Conservation (phyloP, 2,329 filamentous ascomycete genomes). For the Penicillium sp. region DNA sequence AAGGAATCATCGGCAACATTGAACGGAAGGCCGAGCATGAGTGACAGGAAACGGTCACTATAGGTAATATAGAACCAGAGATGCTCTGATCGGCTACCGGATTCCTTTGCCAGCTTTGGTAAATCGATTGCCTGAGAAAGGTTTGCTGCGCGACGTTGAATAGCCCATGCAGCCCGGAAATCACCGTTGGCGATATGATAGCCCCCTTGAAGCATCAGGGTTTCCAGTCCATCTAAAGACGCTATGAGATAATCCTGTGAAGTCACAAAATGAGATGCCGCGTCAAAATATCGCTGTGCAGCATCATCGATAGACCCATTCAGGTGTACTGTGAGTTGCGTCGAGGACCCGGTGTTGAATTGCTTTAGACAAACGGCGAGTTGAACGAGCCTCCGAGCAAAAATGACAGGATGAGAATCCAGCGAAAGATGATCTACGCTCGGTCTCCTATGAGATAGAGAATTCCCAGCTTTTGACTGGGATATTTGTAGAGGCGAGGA, state of each 20-base stretch:
- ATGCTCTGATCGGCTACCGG: conserved; percentile 16
- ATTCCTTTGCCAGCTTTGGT: conserved; percentile 26
- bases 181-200: conserved; percentile 55
- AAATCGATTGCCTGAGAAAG: conserved; percentile 51
- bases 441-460: not conserved
- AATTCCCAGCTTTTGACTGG: not conserved
- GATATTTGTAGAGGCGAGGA: conserved; percentile 14
- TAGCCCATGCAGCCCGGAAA: conserved; percentile 52
- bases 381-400: conserved; percentile 16
- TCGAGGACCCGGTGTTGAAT: not conserved
- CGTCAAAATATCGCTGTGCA: conserved; percentile 9
- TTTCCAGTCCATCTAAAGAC: conserved; percentile 53
- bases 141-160: conserved; percentile 49
- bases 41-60: conserved; percentile 50
- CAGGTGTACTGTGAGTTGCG: conserved; percentile 2
- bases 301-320: conserved; percentile 6
- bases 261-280: conserved; percentile 31
- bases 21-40: conserved; percentile 53
- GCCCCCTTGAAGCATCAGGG: conserved; percentile 49
- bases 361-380: conserved; percentile 20
- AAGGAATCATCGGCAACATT: conserved; percentile 26
- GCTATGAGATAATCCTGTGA: conserved; percentile 47
- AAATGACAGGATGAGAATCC: conserved; percentile 9
- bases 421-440: not conserved
- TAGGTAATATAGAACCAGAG: conserved; percentile 41